Conservation (phyloP, 78 protist genomes). For the Dictyostelium intermedium region DNA sequence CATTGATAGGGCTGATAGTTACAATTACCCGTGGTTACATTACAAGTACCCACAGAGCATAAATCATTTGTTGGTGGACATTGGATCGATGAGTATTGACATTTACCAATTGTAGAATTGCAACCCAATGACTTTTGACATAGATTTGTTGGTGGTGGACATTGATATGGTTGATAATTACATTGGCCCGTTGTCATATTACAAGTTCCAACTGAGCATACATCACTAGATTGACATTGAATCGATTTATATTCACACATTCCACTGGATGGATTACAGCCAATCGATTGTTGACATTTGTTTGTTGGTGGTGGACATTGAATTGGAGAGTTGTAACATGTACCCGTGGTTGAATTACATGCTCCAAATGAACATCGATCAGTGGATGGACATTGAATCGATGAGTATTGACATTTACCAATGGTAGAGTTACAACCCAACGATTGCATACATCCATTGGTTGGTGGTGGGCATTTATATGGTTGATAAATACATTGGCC, state of each 20-base stretch:
- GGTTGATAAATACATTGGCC: neutral
- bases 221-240: neutral
- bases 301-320: neutral
- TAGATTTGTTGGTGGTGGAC: neutral
- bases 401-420: neutral
- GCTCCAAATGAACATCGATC: neutral
- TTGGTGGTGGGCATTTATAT: neutral
- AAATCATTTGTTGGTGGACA: neutral
- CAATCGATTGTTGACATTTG: neutral
- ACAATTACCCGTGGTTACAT: neutral
- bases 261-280: neutral
- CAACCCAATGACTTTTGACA: neutral
- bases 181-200: neutral
- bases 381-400: neutral
- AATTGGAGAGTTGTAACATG: neutral
- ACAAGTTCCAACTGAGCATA: neutral
- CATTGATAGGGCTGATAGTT: neutral
- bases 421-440: neutral
- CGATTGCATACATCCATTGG: neutral
- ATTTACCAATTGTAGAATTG: neutral
- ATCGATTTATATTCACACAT: neutral
- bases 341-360: neutral
- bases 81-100: neutral
- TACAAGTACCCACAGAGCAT: neutral
- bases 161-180: neutral